These are phyloP conservation scores for Euphorbia pulcherrima DNA, from an alignment of 345 rosid genomes.

Conservation along the genomic window DNA sequence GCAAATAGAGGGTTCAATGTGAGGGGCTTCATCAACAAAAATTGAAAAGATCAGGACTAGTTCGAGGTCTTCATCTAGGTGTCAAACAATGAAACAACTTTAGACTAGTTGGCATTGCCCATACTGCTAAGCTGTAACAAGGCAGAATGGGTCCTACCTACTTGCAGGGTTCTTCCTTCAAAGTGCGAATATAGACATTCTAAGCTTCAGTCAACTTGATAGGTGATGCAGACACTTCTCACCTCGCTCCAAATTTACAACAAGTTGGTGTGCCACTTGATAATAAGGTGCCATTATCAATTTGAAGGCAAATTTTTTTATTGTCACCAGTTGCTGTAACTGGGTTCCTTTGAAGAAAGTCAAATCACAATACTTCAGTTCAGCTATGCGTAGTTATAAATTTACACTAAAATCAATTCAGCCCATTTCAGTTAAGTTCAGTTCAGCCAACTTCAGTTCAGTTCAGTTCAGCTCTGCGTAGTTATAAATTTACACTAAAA, in stretches of 20 bases:
- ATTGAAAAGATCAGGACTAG: too few species aligned
- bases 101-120: neutral
- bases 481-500: too few species aligned
- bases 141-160: conserved; percentile 14
- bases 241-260: conserved; percentile 1
- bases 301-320: neutral
- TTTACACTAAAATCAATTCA: too few species aligned
- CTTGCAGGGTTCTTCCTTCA: conserved; percentile 14
- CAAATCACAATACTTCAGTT: neutral
- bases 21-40: too few species aligned
- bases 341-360: neutral
- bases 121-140: neutral
- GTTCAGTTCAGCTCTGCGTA: too few species aligned
- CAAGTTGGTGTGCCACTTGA: conserved; percentile 18
- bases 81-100: conserved; percentile 4
- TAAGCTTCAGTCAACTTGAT: conserved; percentile 11
- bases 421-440: too few species aligned
- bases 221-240: conserved; percentile 10
- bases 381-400: neutral
- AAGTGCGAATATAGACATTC: conserved; percentile 7
- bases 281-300: neutral
- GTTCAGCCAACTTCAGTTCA: too few species aligned
- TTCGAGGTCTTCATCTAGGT: conserved; percentile 1
- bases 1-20: too few species aligned
- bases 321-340: neutral